phyloP scores from a whole-genome alignment of 805 yeast species.

The Wickerhamomyces alni region DNA sequence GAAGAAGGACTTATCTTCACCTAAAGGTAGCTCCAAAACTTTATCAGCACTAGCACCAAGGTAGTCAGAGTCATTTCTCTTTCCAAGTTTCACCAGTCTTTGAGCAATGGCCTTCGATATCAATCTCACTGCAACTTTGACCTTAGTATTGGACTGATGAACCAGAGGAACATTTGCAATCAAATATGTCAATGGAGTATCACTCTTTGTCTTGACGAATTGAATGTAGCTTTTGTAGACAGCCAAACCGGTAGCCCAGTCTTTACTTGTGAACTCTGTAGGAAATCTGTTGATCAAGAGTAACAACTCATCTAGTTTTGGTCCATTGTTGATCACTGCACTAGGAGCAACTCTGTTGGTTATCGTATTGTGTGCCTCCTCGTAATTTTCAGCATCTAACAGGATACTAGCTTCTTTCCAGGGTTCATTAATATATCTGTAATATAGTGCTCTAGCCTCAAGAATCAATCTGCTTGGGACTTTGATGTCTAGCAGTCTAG shows the following conservation, averaged over 20 bases:
- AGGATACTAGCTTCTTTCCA: constrained; percentile 57
- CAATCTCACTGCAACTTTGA: constrained; percentile 44
- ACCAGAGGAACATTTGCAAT: constrained; percentile 40
- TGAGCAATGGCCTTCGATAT: constrained; percentile 43
- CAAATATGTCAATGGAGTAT: constrained; percentile 32
- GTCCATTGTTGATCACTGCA: constrained; percentile 47
- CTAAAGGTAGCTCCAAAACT: constrained; percentile 34
- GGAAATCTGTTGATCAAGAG: constrained; percentile 39
- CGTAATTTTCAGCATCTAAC: constrained; percentile 52
- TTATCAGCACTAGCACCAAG: constrained; percentile 25
- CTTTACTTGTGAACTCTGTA: constrained; percentile 31
- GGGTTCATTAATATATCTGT: constrained; percentile 42
- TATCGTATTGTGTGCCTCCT: constrained; percentile 58
- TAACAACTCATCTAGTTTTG: constrained; percentile 25
- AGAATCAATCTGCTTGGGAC: constrained; percentile 44
- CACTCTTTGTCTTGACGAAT: constrained; percentile 21
- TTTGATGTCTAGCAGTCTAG: constrained; percentile 34
- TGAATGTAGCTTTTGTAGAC: constrained; percentile 47
- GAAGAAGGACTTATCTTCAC: constrained; percentile 25
- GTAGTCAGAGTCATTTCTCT: constrained; percentile 9
- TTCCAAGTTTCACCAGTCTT: constrained; percentile 9
- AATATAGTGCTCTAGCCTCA: constrained; percentile 56
- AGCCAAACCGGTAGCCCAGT: constrained; percentile 55
- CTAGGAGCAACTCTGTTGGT: constrained; percentile 64
- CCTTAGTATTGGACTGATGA: constrained; percentile 28